phyloP scores from a whole-genome alignment of 768 basidiomycete genomes.

The Kwoniella pini region DNA sequence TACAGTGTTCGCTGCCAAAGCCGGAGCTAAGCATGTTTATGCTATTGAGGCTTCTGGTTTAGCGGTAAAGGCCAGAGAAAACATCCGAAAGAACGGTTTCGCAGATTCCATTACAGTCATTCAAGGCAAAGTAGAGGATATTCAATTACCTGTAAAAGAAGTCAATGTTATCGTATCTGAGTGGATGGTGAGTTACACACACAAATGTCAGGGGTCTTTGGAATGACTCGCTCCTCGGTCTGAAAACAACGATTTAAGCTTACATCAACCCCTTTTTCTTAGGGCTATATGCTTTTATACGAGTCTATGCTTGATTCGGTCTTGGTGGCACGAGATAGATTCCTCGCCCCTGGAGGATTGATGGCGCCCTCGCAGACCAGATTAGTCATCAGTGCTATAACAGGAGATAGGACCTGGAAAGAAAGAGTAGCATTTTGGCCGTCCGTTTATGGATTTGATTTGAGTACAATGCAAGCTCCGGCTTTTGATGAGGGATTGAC shows the following conservation, averaged over 20 bases:
- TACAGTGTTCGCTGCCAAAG: constrained; percentile 75
- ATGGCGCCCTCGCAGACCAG: constrained; percentile 89
- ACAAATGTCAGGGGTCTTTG: too few relatives aligned
- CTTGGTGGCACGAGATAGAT: constrained; percentile 80
- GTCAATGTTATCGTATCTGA: constrained; percentile 96
- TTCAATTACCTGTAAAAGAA: constrained; percentile 69
- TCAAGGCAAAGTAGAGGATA: constrained; percentile 86
- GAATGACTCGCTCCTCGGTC: too few relatives aligned
- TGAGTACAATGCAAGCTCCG: constrained; percentile 74
- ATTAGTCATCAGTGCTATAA: constrained; percentile 81
- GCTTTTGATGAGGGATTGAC: constrained; percentile 80
- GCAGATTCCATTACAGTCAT: constrained; percentile 78
- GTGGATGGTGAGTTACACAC: constrained; percentile 94
- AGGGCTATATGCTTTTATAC: constrained; percentile 66
- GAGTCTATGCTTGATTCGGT: constrained; percentile 99
- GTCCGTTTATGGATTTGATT: constrained; percentile 89
- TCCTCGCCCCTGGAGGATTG: constrained; percentile 71
- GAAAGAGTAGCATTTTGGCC: constrained; percentile 88
- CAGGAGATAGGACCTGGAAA: constrained; percentile 70
- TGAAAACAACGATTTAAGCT: neutral
- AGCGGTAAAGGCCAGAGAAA: constrained; percentile 71
- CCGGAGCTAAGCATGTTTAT: constrained; percentile 85
- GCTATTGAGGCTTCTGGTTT: constrained; percentile 89
- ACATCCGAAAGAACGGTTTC: constrained; percentile 71
- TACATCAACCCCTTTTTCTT: neutral